Conservation (phyloP, 2,329 filamentous ascomycete genomes). For the Alternaria metachromatica region DNA sequence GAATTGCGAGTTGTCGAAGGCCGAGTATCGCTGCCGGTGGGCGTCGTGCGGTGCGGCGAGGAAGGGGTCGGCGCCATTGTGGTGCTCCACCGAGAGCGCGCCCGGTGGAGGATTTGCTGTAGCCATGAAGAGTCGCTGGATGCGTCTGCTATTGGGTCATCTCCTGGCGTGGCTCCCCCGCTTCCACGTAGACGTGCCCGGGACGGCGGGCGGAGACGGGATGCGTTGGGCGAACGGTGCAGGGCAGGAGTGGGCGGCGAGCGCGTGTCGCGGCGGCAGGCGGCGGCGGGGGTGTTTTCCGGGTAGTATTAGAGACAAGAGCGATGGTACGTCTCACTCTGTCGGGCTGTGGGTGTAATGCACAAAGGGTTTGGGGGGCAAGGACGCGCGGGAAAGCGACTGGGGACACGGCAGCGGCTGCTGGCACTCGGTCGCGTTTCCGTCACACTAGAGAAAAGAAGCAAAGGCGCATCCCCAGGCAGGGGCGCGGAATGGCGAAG, state of each 20-base stretch:
- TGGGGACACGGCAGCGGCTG: slow-evolving; percentile 29
- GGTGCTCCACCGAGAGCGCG: slow-evolving; percentile 50
- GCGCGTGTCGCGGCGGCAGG: slow-evolving; percentile 6
- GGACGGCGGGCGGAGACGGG: slow-evolving; percentile 7
- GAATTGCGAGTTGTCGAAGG: slow-evolving; percentile 82
- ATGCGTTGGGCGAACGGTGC: background rate
- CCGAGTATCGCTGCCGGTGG: slow-evolving; percentile 73
- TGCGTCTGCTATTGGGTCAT: slow-evolving; percentile 37
- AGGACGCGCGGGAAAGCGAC: slow-evolving; percentile 30
- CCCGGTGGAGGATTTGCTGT: slow-evolving; percentile 52
- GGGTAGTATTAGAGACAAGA: slow-evolving; percentile 13
- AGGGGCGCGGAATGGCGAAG: slow-evolving; percentile 40
- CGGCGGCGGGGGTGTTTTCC: background rate
- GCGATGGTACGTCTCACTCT: slow-evolving; percentile 25
- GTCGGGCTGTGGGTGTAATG: slow-evolving; percentile 22
- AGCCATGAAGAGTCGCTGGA: slow-evolving; percentile 46
- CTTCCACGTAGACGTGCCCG: background rate
- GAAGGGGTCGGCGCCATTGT: slow-evolving; percentile 55
- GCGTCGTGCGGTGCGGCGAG: slow-evolving; percentile 43
- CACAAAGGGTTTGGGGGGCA: slow-evolving; percentile 27
- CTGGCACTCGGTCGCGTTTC: slow-evolving; percentile 36
- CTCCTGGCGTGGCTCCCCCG: slow-evolving; percentile 16
- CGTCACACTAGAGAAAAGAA: slow-evolving; percentile 32
- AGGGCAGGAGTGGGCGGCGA: slow-evolving; percentile 6
- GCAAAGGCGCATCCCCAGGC: slow-evolving; percentile 38